Base-by-base conservation (phyloP, 1,284 basidiomycete genomes). In the Cryptococcus neoformans region DNA sequence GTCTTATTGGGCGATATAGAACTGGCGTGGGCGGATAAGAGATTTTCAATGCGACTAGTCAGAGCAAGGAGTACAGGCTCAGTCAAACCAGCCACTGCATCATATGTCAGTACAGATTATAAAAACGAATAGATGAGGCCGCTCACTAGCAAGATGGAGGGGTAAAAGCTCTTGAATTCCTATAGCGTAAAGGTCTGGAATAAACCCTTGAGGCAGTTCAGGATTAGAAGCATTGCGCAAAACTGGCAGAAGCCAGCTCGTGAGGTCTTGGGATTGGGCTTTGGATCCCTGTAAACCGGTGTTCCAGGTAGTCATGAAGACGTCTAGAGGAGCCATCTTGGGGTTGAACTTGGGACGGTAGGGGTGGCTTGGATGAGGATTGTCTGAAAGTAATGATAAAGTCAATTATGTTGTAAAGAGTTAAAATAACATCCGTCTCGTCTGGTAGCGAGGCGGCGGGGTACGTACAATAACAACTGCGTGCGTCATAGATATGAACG, bases 151-250 rank as follows among this genome's bases (percentile, higher is more conserved):
- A 1, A 75, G 67, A 57, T 79, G 72, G 0, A 79, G 66, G 9
- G 74, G 75, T 3, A 96, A 89, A 73, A 95, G 89, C 81, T 98
- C 98, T 82, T 99, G 95, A 61, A 99, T 92, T 51, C 86, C 93
- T 60, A 99, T 87, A 57, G 96, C 85, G 63, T 97, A 92, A 57
- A 96, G 90, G 68, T 92, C 85, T 44, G 85, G 83, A 35, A 69
- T 56, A n/a, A 59, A 51, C 6, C 62, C 65, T 6, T 62, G 37
- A 14, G 63, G 56, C 16, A 59, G 6, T 36, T 62, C 54, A 6
- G 66, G 65, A 39, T 69, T 63, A 0, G 69, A 55, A 1, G 64
- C 63, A 49, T 62, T 57, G 46, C 73, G 66, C 3, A 77, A 67
- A n/a, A 73, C 68, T 3, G 76, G 74, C n/a, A 71, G 60, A 16